Conservation (phyloP, 345 rosid genomes). For the Arabidopsis arenosa region DNA sequence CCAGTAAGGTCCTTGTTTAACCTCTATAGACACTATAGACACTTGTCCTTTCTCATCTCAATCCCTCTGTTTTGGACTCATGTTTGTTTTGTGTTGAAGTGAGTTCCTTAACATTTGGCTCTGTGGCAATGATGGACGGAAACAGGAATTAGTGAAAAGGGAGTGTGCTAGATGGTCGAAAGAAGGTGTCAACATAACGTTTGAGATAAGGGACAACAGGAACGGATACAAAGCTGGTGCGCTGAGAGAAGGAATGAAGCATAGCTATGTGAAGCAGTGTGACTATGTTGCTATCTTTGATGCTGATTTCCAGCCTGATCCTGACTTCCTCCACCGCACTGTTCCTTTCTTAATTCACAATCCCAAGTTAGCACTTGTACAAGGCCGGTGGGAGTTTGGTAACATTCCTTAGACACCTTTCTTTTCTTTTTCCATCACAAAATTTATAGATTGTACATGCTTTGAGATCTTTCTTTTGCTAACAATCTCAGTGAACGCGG, state of each 20-base stretch:
- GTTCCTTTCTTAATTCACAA: conserved; percentile 47
- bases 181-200: conserved; percentile 44
- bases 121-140: conserved; percentile 35
- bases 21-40: conserved; percentile 36
- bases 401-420: conserved; percentile 16
- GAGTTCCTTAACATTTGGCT: conserved; percentile 31
- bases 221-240: conserved; percentile 50
- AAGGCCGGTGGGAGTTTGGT: conserved; percentile 52
- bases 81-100: conserved; percentile 5
- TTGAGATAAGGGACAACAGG: conserved; percentile 49
- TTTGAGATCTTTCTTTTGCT: conserved; percentile 8
- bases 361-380: conserved; percentile 48
- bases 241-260: conserved; percentile 47
- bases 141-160: conserved; percentile 46
- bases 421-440: conserved; percentile 8
- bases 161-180: conserved; percentile 47
- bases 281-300: conserved; percentile 49
- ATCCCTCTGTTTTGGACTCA: conserved; percentile 5
- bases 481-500: conserved; percentile 52
- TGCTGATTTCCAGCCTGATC: conserved; percentile 50
- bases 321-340: conserved; percentile 48
- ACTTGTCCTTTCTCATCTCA: conserved; percentile 21
- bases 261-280: conserved; percentile 49
- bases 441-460: neutral
- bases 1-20: conserved; percentile 59